Evolutionary conservation across 2,329 filamentous ascomycete species (phyloP).

Genomic region (Epichloe glyceriae): DNA sequence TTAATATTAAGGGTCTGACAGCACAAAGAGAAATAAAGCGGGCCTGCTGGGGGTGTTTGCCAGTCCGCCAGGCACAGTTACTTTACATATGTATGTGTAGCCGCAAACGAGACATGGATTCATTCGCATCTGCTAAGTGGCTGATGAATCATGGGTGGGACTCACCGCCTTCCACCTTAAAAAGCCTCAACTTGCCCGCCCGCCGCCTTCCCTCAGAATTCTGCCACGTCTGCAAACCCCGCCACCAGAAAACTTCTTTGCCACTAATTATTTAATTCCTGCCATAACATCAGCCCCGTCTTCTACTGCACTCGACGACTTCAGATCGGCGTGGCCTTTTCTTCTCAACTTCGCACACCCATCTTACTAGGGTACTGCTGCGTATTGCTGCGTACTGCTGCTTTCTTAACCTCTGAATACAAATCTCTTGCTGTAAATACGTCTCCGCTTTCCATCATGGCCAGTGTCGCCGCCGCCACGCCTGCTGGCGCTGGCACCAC

Average conservation of each 20-base stretch:
- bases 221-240: slow-evolving; percentile 8
- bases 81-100: too few relatives aligned
- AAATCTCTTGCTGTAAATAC: background rate
- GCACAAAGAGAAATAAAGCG: too few relatives aligned
- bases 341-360: background rate
- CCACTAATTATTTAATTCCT: slow-evolving; percentile 13
- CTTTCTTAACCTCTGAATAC: background rate
- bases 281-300: slow-evolving; percentile 2
- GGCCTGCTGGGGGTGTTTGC: too few relatives aligned
- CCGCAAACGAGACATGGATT: too few relatives aligned
- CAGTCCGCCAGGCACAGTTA: too few relatives aligned
- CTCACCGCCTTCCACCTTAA: slow-evolving; percentile 3
- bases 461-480: slow-evolving; percentile 23
- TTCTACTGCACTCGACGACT: background rate
- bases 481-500: slow-evolving; percentile 20
- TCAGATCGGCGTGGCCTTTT: background rate
- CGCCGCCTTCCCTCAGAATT: background rate
- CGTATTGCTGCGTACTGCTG: background rate
- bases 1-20: too few relatives aligned
- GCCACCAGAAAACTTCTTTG: slow-evolving; percentile 15
- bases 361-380: background rate
- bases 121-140: too few relatives aligned
- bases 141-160: too few relatives aligned
- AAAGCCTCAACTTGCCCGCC: background rate
- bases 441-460: slow-evolving; percentile 26